Base-by-base conservation (phyloP, 768 basidiomycete species). In the Plicaturopsis crispa region DNA sequence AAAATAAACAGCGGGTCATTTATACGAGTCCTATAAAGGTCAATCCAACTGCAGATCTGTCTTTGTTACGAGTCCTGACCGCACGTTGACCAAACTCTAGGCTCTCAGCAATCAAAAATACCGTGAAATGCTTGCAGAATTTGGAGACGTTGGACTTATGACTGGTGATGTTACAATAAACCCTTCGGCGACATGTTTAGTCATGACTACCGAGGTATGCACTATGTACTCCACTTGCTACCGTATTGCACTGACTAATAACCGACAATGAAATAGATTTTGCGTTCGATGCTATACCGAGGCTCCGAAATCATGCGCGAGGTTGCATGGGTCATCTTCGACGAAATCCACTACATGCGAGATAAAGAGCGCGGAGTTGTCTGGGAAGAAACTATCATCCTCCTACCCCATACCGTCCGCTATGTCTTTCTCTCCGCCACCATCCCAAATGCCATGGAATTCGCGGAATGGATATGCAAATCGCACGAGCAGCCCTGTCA, bases 1-100 rank as follows among this genome's bases (percentile, higher is more conserved):
- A 80, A 60, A 82, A 85, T 54, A 91, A 90, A 54, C 88, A 96
- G 63, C 74, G 96, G 59, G 94, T 98, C 50, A 96, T 98, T 45
- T 99, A 99, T 65, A 99, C 96, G 17, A 92, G 88, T 73, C 96
- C 96, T 39, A 99, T 99, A 66, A 99, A 99, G 78, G 94, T 92
- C 61, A 54, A 78, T 70, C 28, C 26, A 28, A 8, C 26, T 28
- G 14, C 26, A 28, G 26, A 14, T 8, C 33, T 18, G 8, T 34
- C 10, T 13, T 23, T 23, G n/a, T n/a, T n/a, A n/a, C n/a, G n/a
- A n/a, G n/a, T n/a, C n/a, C n/a, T n/a, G n/a, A n/a, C n/a, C 14
- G 5, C 33, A 22, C 31, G 16, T 22, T 18, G 20, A 31, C 37
- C 33, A 24, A 37, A 48, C 17, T 55, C 31, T 62, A 98, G 94